Base-by-base conservation (phyloP, 306 rosid species). In the Datisca glomerata region DNA sequence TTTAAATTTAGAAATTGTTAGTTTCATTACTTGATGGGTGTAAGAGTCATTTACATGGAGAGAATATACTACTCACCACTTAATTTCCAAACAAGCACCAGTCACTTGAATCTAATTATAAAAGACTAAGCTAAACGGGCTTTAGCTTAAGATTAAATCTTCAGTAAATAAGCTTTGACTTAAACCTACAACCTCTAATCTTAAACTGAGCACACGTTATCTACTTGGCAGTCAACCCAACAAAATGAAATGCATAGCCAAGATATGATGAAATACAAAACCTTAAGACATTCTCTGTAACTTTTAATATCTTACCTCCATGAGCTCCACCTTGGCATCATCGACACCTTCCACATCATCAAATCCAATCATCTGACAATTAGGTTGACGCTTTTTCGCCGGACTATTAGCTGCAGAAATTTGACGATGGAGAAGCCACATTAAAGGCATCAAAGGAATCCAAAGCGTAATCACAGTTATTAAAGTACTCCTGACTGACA, bases 261-360 rank as follows among this genome's bases (percentile, higher is more conserved):
- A 16, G 24, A 45, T 10, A 27, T 17, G 24, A 45, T 8, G 21
- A 20, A 4, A 4, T 25, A 25, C 4, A 25, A 25, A 11, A 5
- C 8, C 8, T 8, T 23, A 34, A 27, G 28, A 47, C 17, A 17
- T 45, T 23, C 14, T 18, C 38, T 16, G 40, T n/a, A n/a, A n/a
- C n/a, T n/a, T n/a, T n/a, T n/a, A n/a, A n/a, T n/a, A 40, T 23
- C 13, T 57, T 74, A 89, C 97, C 97, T 89, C 97, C 91, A 84
- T 60, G 50, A 89, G 93, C 65, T 89, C 97, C 45, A 75, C 68
- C 71, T 89, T 89, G 8, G 95, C 95, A 47, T 74, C 58, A 72
- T 89, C 93, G 42, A 89, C 97, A 39, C 97, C 97, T 66, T 89
- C 91, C 15, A 89, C 97, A 20, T 89, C 97, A 42, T 84, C 95